Evolutionary conservation across 345 rosid genomes (phyloP), one percentile per base, ranked within the genome.

Genomic region (Gossypium ekmanianum): DNA sequence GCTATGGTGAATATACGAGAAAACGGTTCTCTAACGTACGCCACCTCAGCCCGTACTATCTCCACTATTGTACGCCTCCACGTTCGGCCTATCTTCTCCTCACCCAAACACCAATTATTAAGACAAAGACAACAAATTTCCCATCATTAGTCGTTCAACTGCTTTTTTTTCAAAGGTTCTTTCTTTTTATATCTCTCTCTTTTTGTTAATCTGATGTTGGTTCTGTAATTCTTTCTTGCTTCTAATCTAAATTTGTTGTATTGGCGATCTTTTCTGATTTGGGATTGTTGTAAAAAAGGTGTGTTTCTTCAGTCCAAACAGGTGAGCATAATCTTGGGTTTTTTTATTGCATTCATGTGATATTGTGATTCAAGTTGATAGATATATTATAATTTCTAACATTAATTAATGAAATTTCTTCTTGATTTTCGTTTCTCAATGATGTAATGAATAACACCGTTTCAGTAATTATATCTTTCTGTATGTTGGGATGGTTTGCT

Each of bases 101-200:
- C 17, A 62, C 4, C 44, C 66, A 63, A 18, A 63, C 26, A 11
- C 52, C 51, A 13, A 18, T 22, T 66, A 66, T 11, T 11, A 45
- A 7, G 54, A 34, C 17, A 6, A 20, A 57, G 4, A 2, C 55
- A 20, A 45, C 41, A 34, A 29, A 12, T 20, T 67, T 7, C 39
- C 56, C 27, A 67, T 47, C 71, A 67, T 67, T 47, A 55, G n/a
- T 43, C 50, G 41, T n/a, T 44, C 71, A 45, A 16, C 55, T 47
- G 66, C 12, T 45, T 67, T 13, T 22, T n/a, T 13, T 22, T 7
- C 0, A 1, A 45, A 45, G 71, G 71, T 67, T 9, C 47, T 47
- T 67, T 10, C 11, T 17, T 39, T 34, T 2, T 11, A 9, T 39
- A 11, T n/a, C 20, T 9, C 2, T 8, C 20, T 20, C 24, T 56